Base-by-base conservation (phyloP, 1,139 yeast genomes). In the Lodderomyces orthopsilosis region DNA sequence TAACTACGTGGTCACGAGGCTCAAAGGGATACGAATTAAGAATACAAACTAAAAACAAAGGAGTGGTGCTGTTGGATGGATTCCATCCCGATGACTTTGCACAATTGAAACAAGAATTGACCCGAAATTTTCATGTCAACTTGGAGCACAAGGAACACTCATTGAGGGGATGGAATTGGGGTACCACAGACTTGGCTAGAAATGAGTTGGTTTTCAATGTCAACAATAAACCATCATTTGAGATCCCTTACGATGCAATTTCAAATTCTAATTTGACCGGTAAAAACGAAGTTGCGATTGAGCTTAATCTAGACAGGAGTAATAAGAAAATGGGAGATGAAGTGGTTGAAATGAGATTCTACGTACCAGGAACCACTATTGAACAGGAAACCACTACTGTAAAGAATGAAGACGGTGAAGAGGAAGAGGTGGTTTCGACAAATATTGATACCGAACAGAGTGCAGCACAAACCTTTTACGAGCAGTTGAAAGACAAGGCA, bases 81-180 rank as follows among this genome's bases (percentile, higher is more conserved):
- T 93, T 94, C 62, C 95, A 89, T 50, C 77, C 73, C 23, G 81
- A 88, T 49, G 97, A 91, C 59, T 85, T 86, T 58, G 80, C 82
- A 49, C 75, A 86, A 51, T 70, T 93, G 58, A 91, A 90, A 62
- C 86, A 81, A 57, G 95, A 91, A 55, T 73, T 94, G 53, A 91
- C 86, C 57, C 75, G 91, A 53, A 79, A 86, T 57, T 89, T 90
- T 65, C 74, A 68, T 45, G 71, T 88, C 41, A 77, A 77, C 42
- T 73, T 94, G 50, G 98, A 93, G 55, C 84, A 79, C 50, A 81
- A 76, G 56, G 98, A 93, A 56, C 98, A 93, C 63, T 86, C 97
- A 5, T 70, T 93, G 53, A 80, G 97, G 66, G 99, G 99, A 35
- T 93, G 98, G 98, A 93, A 93, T 64, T 93, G 98, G 98, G 99